Evolutionary conservation across 1,284 basidiomycete species (phyloP).

Genomic region (Heterobasidion occidentale): DNA sequence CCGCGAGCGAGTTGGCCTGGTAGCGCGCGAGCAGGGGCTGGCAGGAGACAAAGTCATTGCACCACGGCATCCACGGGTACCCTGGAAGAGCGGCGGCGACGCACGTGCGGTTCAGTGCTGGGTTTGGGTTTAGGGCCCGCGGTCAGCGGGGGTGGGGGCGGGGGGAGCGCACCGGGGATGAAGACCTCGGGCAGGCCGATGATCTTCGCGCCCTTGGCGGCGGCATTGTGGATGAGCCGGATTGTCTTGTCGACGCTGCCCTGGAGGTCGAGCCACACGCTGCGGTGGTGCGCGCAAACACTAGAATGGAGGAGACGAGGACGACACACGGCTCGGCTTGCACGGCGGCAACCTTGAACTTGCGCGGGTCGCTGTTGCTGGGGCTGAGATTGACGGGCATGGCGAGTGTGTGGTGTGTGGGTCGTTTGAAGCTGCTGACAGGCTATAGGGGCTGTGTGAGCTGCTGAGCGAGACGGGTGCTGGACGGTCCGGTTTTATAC

Average conservation of each 20-base stretch:
- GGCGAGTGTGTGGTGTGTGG: not conserved
- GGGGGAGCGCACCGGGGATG: not conserved
- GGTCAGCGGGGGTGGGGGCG: not conserved
- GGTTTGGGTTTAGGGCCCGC: not conserved
- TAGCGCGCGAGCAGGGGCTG: not conserved
- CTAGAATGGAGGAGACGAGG: too few species aligned
- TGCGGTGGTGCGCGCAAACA: too few species aligned
- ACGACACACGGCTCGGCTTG: not conserved
- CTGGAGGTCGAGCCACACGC: not conserved
- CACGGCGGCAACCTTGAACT: not conserved
- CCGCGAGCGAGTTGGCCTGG: not conserved
- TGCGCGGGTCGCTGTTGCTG: not conserved
- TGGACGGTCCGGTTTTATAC: too few species aligned
- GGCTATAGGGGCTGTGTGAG: too few species aligned
- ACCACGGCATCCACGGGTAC: not conserved
- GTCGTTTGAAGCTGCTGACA: too few species aligned
- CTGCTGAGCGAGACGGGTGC: too few species aligned
- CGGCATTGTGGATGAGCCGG: not conserved
- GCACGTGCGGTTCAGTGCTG: not conserved
- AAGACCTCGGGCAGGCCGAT: not conserved
- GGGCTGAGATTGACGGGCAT: not conserved
- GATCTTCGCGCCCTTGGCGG: not conserved
- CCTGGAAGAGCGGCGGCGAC: not conserved
- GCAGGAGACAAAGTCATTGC: not conserved
- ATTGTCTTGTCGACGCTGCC: constrained; percentile 1